Evolutionary conservation across 208 protist genomes (phyloP), one percentile per base, ranked within the genome.

Genomic region (Trypanosoma brucei): DNA sequence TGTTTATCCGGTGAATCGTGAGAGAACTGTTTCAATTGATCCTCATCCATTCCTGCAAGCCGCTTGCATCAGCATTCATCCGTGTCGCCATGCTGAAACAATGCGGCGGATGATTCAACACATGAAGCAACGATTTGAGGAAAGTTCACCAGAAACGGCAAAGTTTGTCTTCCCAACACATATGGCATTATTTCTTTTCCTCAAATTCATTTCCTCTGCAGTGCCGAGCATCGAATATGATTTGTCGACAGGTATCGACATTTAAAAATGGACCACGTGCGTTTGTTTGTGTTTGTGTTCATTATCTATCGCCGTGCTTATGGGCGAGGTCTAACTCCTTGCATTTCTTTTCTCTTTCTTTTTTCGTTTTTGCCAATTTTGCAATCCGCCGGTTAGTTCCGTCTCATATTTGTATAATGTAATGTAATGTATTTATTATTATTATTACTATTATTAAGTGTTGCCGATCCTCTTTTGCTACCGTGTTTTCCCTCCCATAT

Each of bases 151-250:
- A 53, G 76, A 84, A 62, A 65, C 44, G 11, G 65, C 77, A 7
- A 34, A 68, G 5, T 89, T 83, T 61, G 55, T 76, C 31, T 84
- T 88, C 49, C 75, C 72, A 0, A 68, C 71, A 0, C 72, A 84
- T 46, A 66, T 86, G 57, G 79, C 81, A 38, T 59, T 88, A 3
- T 83, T 93, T 62, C 62, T 93, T 0, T 88, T 92, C 62, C 53
- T 92, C 9, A 92, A 92, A 70, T 98, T 99, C 71, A 95, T 99
- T 37, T 93, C 86, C 5, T 81, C 89, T 30, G 95, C 98, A 13
- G 95, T 98, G 35, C 97, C 97, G 34, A 98, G 94, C 13, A 98
- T 99, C 70, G 91, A 98, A 55, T 98, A 98, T 68, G 97, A 98
- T 64, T 83, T 92, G 55, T 97, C 94, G 6, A 84, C 88, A n/a